phyloP scores from a whole-genome alignment of 331 rosid species.

The Pyracantha coccinea region DNA sequence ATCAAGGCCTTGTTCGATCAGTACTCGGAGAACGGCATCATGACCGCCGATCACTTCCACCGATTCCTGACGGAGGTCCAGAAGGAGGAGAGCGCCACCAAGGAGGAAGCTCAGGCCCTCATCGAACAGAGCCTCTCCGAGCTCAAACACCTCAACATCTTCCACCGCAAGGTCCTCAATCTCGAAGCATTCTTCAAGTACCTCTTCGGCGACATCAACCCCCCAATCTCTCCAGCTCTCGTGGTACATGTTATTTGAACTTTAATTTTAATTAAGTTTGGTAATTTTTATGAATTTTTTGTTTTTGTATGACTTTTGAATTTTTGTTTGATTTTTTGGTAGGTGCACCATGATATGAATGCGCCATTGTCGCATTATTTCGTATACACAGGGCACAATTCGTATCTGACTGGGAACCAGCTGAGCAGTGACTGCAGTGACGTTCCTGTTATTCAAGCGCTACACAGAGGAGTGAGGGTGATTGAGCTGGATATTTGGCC shows the following conservation, averaged over 20 bases:
- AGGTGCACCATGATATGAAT: constrained; percentile 88
- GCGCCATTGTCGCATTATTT: constrained; percentile 80
- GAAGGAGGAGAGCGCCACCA: constrained; percentile 38
- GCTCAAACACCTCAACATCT: constrained; percentile 47
- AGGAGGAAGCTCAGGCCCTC: constrained; percentile 47
- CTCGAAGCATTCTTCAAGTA: constrained; percentile 72
- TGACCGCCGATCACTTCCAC: constrained; percentile 50
- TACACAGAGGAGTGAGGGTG: constrained; percentile 81
- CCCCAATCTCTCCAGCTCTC: constrained; percentile 36
- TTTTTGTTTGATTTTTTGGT: constrained; percentile 7
- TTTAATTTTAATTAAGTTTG: background rate
- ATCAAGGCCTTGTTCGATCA: constrained; percentile 36
- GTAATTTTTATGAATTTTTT: no score
- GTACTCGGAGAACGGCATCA: constrained; percentile 62
- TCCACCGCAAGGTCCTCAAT: constrained; percentile 53
- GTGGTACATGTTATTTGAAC: constrained; percentile 25
- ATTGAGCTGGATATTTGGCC: constrained; percentile 97
- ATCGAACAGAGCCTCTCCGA: constrained; percentile 34
- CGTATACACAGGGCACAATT: constrained; percentile 86
- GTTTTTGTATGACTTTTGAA: background rate
- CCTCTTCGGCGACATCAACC: constrained; percentile 52
- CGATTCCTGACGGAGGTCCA: constrained; percentile 61
- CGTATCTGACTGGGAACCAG: constrained; percentile 93
- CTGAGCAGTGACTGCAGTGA: constrained; percentile 97
- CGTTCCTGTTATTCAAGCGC: constrained; percentile 60